Evolutionary conservation across 495 filamentous ascomycete species (phyloP).

Genomic region (Evernia prunastri): DNA sequence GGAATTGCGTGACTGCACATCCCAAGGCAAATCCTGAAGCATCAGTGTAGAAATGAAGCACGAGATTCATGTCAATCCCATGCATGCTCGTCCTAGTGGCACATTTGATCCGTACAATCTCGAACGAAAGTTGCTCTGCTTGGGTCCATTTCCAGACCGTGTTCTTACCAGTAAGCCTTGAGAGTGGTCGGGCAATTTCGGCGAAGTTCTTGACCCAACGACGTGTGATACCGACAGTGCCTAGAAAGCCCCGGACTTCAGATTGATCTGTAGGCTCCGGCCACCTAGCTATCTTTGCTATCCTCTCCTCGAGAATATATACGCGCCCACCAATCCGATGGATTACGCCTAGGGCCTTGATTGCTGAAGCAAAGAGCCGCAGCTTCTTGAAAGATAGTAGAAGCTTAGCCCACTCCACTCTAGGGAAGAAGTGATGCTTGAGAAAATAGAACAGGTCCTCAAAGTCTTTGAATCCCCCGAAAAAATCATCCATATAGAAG

Average conservation of each 20-base stretch:
- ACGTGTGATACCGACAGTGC: background rate
- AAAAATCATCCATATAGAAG: conserved; percentile 14
- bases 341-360: background rate
- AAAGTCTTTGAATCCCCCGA: background rate
- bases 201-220: conserved; percentile 15
- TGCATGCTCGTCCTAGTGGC: too few relatives aligned
- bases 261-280: background rate
- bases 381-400: conserved; percentile 14
- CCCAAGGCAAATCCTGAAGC: too few relatives aligned
- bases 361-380: background rate
- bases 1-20: too few relatives aligned
- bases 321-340: background rate
- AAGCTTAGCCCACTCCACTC: conserved; percentile 1
- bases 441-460: background rate
- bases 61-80: too few relatives aligned
- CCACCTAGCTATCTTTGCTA: background rate
- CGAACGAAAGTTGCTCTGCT: too few relatives aligned
- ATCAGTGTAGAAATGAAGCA: too few relatives aligned
- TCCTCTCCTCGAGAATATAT: background rate
- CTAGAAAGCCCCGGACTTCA: background rate
- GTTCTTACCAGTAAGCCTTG: conserved; percentile 1
- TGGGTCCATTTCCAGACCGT: background rate
- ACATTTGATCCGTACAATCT: too few relatives aligned
- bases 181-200: background rate
- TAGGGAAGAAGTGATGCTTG: conserved; percentile 5